phyloP scores from a whole-genome alignment of 192 early-diverging fungal genomes.

The Podila clonocystis region DNA sequence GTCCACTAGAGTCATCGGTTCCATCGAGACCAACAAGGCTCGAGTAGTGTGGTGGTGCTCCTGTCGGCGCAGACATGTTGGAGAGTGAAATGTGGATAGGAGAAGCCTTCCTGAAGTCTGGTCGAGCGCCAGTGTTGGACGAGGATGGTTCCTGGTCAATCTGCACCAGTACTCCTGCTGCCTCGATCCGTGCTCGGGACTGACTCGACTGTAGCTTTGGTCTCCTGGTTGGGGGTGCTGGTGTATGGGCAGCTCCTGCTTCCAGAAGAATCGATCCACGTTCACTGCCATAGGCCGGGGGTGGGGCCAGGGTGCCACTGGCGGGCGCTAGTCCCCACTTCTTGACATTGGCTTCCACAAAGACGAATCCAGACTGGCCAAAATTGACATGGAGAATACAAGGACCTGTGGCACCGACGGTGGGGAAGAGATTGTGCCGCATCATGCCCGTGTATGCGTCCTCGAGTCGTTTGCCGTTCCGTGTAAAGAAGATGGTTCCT shows the following conservation, averaged over 20 bases:
- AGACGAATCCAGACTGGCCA: conserved; percentile 84
- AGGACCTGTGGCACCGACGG: conserved; percentile 70
- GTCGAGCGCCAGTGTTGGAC: not conserved
- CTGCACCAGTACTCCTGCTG: conserved; percentile 34
- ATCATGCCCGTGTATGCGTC: conserved; percentile 75
- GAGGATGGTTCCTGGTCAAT: conserved; percentile 23
- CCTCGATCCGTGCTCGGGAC: conserved; percentile 29
- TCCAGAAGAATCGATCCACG: conserved; percentile 74
- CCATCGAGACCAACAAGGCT: conserved; percentile 2
- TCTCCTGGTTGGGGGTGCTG: conserved; percentile 13
- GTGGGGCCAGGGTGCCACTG: conserved; percentile 75
- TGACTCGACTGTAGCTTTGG: conserved; percentile 38
- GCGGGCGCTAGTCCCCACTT: conserved; percentile 83
- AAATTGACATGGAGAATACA: conserved; percentile 73
- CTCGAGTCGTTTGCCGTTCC: conserved; percentile 77
- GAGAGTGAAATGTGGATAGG: conserved; percentile 15
- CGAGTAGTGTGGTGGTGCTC: conserved; percentile 31
- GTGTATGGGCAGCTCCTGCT: conserved; percentile 12
- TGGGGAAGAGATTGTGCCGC: conserved; percentile 73
- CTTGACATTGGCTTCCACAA: conserved; percentile 88
- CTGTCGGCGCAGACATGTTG: conserved; percentile 27
- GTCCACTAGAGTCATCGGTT: not conserved
- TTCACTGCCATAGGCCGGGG: conserved; percentile 83
- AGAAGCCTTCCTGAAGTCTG: not conserved
- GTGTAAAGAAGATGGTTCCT: conserved; percentile 80